Evolutionary conservation across 179 eudicot genomes (phyloP), one percentile per base, ranked within the genome.

Genomic region (Beta lomatogona): DNA sequence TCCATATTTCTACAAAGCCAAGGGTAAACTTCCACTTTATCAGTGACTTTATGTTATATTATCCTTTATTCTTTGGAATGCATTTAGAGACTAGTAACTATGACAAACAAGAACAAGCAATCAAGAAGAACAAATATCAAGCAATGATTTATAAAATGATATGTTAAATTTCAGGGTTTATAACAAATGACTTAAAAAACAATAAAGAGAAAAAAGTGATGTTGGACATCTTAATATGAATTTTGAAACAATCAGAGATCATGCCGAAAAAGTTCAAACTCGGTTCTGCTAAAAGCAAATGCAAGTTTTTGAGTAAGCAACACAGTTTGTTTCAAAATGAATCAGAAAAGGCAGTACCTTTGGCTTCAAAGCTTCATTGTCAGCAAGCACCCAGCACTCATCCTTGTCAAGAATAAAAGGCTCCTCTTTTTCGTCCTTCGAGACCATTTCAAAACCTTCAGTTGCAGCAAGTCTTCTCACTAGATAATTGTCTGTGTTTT

Each of bases 401-500:
- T 92, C 89, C 83, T 87, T 86, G 31, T 96, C 92, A 75, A 96
- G 94, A 82, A 94, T 85, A 75, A 96, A 96, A 71, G 98, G 94
- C 75, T 92, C 95, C 52, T 96, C 99, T 78, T 96, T 91, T 81
- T 89, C 97, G 82, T 92, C 94, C 61, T 86, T 94, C 9, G 99
- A 96, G 61, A 86, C 97, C 99, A 96, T 96, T 91, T 94, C 99
- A 85, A 89, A 89, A 25, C 99, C 99, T 86, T 92, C 96, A 57
- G 85, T 71, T 9, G 99, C 99, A 82, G 95, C 97, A 80, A 95
- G 83, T 86, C 99, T 95, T 86, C 98, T 82, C 64, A 95, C 97
- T 58, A 95, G 84, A 80, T 75, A 89, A 68, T 90, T 83, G 18
- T 88, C 84, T 18, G 89, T 73, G 22, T 88, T 86, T 63, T 76